Evolutionary conservation across 257 asterid species (phyloP).

Genomic region (Marsdenia floribunda): DNA sequence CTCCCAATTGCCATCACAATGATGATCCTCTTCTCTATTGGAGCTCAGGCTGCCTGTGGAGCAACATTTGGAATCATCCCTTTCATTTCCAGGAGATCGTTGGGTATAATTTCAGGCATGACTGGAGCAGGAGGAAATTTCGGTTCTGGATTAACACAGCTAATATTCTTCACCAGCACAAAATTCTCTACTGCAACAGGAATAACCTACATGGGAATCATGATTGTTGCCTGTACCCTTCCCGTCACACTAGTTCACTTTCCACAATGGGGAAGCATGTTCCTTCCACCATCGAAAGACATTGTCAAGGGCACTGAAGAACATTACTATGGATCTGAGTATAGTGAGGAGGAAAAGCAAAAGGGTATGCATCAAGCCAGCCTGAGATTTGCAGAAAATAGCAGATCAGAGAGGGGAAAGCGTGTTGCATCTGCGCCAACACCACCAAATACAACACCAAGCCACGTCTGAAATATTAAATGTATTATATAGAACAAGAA

Average conservation of each 20-base stretch:
- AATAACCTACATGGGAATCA: conserved; percentile 39
- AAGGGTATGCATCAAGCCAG: conserved; percentile 52
- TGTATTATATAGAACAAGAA: neutral
- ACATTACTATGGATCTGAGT: conserved; percentile 33
- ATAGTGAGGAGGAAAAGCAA: conserved; percentile 29
- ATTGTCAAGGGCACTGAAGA: conserved; percentile 23
- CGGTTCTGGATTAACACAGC: conserved; percentile 40
- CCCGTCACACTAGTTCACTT: conserved; percentile 36
- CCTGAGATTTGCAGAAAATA: conserved; percentile 56
- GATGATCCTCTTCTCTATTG: conserved; percentile 64
- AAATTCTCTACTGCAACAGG: conserved; percentile 31
- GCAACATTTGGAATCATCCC: conserved; percentile 46
- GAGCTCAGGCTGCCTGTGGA: conserved; percentile 49
- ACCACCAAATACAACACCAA: conserved; percentile 31
- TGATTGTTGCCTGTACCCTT: conserved; percentile 47
- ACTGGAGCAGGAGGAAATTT: conserved; percentile 46
- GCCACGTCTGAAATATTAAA: conserved; percentile 17
- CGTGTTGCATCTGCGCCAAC: conserved; percentile 37
- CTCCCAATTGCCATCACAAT: conserved; percentile 33
- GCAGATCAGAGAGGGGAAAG: conserved; percentile 50
- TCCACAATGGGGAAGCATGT: conserved; percentile 59
- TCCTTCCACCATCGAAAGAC: conserved; percentile 30
- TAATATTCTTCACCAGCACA: conserved; percentile 31
- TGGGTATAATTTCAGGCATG: conserved; percentile 41
- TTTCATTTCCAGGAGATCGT: conserved; percentile 38